phyloP scores from a whole-genome alignment of 179 eudicot species.

The Silene coronaria region DNA sequence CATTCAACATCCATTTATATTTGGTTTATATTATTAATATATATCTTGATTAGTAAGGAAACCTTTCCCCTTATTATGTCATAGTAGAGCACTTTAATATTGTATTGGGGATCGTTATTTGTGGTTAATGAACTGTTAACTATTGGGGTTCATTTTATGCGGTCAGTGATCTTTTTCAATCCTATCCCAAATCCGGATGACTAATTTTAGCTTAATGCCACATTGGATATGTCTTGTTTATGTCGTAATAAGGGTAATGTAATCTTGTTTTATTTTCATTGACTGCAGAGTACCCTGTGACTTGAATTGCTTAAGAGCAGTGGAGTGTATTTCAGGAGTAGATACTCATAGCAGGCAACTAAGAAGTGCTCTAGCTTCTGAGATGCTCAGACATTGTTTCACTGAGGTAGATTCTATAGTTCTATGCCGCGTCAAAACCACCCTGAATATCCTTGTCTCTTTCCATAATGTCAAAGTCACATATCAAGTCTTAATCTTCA shows the following conservation, averaged over 20 bases:
- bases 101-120: not conserved
- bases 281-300: conserved; percentile 58
- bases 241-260: not conserved
- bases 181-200: not conserved
- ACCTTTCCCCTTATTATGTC: no score
- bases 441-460: not conserved
- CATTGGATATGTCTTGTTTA: not conserved
- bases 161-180: not conserved
- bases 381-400: conserved; percentile 51
- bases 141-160: no score
- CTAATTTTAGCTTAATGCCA: not conserved
- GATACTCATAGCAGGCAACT: conserved; percentile 68
- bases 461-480: not conserved
- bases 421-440: not conserved
- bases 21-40: no score
- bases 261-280: conserved; percentile 10
- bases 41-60: no score
- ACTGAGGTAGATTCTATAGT: conserved; percentile 43
- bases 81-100: no score
- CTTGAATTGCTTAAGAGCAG: conserved; percentile 55
- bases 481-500: not conserved
- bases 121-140: not conserved
- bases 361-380: conserved; percentile 51
- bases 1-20: not conserved
- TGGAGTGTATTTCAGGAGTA: conserved; percentile 58